These are phyloP conservation scores for Schizosaccharomyces pombe DNA, from an alignment of 805 yeast species.

Conservation along the genomic window ASM294v3 CU329670.1:3820501-3821000, in stretches of 20 bases:
- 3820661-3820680: too few species aligned
- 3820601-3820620: too few species aligned
- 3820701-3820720: not conserved
- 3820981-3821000: slow-evolving; percentile 27
- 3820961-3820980: slow-evolving; percentile 50
- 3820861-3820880: slow-evolving; percentile 57
- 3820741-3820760: not conserved
- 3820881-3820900: slow-evolving; percentile 45
- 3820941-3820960: slow-evolving; percentile 43
- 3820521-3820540: too few species aligned
- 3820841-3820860: slow-evolving; percentile 24
- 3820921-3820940: slow-evolving; percentile 32
- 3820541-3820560: too few species aligned
- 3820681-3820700: not conserved
- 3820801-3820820: not conserved
- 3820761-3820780: slow-evolving; percentile 2
- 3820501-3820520: not conserved
- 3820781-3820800: not conserved
- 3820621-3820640: too few species aligned
- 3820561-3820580: not conserved
- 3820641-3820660: too few species aligned
- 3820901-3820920: slow-evolving; percentile 45
- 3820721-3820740: not conserved
- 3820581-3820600: not conserved
- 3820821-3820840: slow-evolving; percentile 10